Base-by-base conservation (phyloP, 164 flowering plant species). In the Platanus orientalis region DNA sequence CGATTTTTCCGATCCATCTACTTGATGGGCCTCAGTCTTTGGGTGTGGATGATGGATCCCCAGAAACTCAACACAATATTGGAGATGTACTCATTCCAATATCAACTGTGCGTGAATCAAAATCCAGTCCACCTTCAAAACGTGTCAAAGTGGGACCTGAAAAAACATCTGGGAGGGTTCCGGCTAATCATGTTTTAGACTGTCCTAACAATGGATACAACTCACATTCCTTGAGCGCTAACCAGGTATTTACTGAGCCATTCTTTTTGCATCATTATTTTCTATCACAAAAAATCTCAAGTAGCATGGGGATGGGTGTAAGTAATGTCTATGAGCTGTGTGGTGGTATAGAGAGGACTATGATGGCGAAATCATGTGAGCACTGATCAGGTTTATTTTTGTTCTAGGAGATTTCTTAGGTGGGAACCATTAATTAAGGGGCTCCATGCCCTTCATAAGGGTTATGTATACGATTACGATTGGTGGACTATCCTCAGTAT, bases 61-160 rank as follows among this genome's bases (percentile, higher is more conserved):
- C 68, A 26, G 84, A 81, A 57, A 36, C 57, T 63, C 75, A 65
- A 55, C 71, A 69, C 11, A 73, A 66, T 63, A 66, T 21, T 40
- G 72, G 61, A 34, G 67, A 64, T 52, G 63, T 62, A 16, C 62
- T 65, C 25, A 54, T 53, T 13, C 45, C 58, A 48, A 45, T 67
- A 42, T 53, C 30, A 2, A 32, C 63, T 69, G 59, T 65, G 23
- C 71, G 58, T 50, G 87, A 79, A 74, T 74, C 74, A 42, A 82
- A 56, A 58, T 66, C 71, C n/a, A 68, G 76, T 62, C 81, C 84
- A 57, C 69, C 76, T 58, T 74, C 76, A 51, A 88, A 88, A 68
- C 76, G 90, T 62, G 58, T 75, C 49, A 88, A 81, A 78, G 58
- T 71, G 55, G 90, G 79, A 67, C 76, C 75, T 51, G 92, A 77